phyloP scores from a whole-genome alignment of 2,329 filamentous ascomycete species.

The Aspergillus fumigatiaffinis region DNA sequence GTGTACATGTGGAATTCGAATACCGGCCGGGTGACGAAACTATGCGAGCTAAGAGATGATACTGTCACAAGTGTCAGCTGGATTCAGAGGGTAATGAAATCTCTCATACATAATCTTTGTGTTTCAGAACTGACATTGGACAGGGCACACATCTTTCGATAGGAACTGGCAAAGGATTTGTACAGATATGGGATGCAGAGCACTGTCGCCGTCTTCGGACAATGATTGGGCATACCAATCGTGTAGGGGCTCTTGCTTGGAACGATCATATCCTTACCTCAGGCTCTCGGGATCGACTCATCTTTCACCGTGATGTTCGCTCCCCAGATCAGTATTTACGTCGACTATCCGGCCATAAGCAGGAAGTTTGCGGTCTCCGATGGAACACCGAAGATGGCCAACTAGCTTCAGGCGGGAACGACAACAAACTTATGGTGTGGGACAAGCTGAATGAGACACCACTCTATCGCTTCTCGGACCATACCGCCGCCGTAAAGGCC shows the following conservation, averaged over 20 bases:
- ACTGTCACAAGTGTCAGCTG: conserved; percentile 95
- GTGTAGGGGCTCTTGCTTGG: conserved; percentile 93
- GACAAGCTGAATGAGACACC: conserved; percentile 92
- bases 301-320: conserved; percentile 93
- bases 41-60: conserved; percentile 89
- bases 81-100: conserved; percentile 70
- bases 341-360: conserved; percentile 89
- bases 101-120: not conserved
- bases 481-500: conserved; percentile 93
- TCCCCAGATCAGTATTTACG: conserved; percentile 85
- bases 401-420: conserved; percentile 91
- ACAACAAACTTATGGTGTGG: conserved; percentile 99
- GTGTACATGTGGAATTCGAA: conserved; percentile 99
- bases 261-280: conserved; percentile 97
- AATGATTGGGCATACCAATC: conserved; percentile 93
- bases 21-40: conserved; percentile 83
- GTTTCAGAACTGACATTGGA: conserved; percentile 8
- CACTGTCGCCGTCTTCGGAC: conserved; percentile 79
- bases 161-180: conserved; percentile 87
- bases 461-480: conserved; percentile 88
- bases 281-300: conserved; percentile 85
- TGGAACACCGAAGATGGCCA: conserved; percentile 98
- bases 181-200: conserved; percentile 97
- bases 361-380: conserved; percentile 93
- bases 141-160: conserved; percentile 89